Base-by-base conservation (phyloP, 1,139 yeast species). In the Pneumocystis jirovecii region DNA sequence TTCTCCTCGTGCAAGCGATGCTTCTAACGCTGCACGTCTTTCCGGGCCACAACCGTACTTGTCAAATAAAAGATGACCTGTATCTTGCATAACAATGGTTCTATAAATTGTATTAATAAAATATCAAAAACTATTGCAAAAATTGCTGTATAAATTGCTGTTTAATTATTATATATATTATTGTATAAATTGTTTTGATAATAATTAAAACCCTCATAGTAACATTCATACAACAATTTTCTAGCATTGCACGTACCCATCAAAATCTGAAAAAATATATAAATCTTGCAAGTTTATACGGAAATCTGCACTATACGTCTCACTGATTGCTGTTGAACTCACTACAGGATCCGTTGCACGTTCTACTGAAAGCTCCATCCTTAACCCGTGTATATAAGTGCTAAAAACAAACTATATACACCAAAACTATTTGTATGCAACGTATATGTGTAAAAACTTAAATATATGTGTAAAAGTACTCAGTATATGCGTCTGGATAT, bases 31-130 rank as follows among this genome's bases (percentile, higher is more conserved):
- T 69, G 72, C 73, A 57, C 81, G 75, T 63, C 70, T 69, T 68
- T 74, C 78, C 17, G 74, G 70, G 10, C 81, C 81, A 66, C 80
- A 78, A 60, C 81, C 81, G 68, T 72, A 77, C 66, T 74, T 71
- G 71, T 78, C 81, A 68, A 78, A 78, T 66, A 78, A 73, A 42
- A 78, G 74, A 67, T 78, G 81, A 65, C 81, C 81, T 29, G 81
- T 78, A 67, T 78, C 81, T 68, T 78, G 81, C 65, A 76, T 72
- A 70, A 78, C 77, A 65, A 78, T 78, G 60, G 81, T 78, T 42
- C 81, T 81, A 70, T 78, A 81, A 69, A 78, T 78, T 12, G 15
- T 37, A 37, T 37, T 37, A 37, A 37, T 37, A 37, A 37, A 37
- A 37, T 8, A 37, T 4, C 7, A 37, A 37, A 37, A 37, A 37